Conservation (phyloP, 2,329 filamentous ascomycete species). For the Periconia sp. region DNA sequence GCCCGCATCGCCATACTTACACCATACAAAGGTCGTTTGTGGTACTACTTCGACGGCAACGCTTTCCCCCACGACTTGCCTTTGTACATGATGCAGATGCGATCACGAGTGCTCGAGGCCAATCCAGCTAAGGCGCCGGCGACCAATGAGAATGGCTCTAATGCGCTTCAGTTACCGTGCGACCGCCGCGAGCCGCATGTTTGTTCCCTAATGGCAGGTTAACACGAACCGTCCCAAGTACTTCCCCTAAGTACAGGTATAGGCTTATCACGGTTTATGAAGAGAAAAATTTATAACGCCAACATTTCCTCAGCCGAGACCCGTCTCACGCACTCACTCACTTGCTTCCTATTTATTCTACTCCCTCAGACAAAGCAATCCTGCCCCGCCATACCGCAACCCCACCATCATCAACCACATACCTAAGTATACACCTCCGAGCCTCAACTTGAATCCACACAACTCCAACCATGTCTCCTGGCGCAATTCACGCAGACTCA, state of each 20-base stretch:
- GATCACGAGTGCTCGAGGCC: constrained; percentile 2
- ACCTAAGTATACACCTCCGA: too few species aligned
- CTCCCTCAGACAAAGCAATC: constrained; percentile 1
- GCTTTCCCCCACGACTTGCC: not conserved
- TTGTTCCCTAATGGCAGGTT: constrained; percentile 11
- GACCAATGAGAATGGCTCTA: constrained; percentile 1
- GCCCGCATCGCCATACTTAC: not conserved
- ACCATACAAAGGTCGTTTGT: not conserved
- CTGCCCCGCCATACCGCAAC: constrained; percentile 6
- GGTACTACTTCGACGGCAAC: not conserved
- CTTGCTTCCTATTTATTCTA: not conserved
- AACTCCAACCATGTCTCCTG: constrained; percentile 36
- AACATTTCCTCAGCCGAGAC: not conserved
- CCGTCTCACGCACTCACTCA: not conserved
- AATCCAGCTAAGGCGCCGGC: not conserved
- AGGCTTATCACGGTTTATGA: constrained; percentile 10
- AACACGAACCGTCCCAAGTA: constrained; percentile 6
- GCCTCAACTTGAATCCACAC: constrained; percentile 1
- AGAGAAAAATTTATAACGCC: constrained; percentile 5
- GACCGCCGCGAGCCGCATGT: constrained; percentile 7
- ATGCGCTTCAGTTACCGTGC: constrained; percentile 1
- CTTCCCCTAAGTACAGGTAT: constrained; percentile 13
- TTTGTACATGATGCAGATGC: not conserved
- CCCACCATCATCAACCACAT: not conserved
- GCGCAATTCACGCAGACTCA: constrained; percentile 32